Evolutionary conservation across 768 basidiomycete species (phyloP).

Genomic region (Mycena leptocephala): DNA sequence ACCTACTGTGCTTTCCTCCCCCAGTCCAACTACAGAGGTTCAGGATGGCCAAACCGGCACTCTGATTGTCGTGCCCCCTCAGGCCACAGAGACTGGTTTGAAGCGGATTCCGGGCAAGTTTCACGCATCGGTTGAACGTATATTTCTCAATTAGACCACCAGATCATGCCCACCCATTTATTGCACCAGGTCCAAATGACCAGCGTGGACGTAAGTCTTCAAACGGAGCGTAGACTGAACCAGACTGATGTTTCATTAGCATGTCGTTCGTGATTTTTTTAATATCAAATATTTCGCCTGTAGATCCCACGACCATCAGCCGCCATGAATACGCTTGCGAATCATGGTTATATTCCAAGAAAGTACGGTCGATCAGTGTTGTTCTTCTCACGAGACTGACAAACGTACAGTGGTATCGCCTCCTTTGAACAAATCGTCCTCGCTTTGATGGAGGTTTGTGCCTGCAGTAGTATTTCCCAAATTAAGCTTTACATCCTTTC

Average conservation of each 20-base stretch:
- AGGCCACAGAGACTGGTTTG: slow-evolving; percentile 31
- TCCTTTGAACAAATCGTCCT: slow-evolving; percentile 34
- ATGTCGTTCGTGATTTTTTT: slow-evolving; percentile 23
- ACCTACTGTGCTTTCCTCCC: neutral
- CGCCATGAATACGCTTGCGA: slow-evolving; percentile 37
- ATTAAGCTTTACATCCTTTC: neutral
- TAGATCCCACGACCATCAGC: slow-evolving; percentile 7
- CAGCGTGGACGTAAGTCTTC: slow-evolving; percentile 33
- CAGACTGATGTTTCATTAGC: neutral
- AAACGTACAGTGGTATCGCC: slow-evolving; percentile 27
- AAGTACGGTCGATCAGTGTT: neutral
- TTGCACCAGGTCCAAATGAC: slow-evolving; percentile 35
- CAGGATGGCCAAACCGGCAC: slow-evolving; percentile 32
- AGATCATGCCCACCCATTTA: slow-evolving; percentile 37
- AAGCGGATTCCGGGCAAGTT: slow-evolving; percentile 31
- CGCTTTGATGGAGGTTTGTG: slow-evolving; percentile 35
- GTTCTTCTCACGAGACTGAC: neutral
- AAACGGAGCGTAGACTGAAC: neutral
- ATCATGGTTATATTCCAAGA: slow-evolving; percentile 31
- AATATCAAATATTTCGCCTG: neutral
- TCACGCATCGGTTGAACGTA: neutral
- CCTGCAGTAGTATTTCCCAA: neutral
- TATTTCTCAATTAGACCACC: neutral
- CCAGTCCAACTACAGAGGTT: slow-evolving; percentile 26
- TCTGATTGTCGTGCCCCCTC: slow-evolving; percentile 22